phyloP scores from a whole-genome alignment of 805 yeast genomes.

The Blastobotrys attinorum region DNA sequence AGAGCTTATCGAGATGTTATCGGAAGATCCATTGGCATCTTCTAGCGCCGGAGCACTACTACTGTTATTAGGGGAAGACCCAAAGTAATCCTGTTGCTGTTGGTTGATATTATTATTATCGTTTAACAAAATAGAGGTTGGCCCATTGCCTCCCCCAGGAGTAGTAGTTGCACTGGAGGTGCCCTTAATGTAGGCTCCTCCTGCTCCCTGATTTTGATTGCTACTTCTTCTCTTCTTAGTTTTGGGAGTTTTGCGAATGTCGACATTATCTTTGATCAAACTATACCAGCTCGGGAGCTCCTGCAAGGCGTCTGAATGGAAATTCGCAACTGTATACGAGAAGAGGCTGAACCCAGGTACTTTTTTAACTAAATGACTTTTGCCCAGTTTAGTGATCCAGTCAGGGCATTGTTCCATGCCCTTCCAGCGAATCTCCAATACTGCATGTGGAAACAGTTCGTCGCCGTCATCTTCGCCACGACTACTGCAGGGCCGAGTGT shows the following conservation, averaged over 20 bases:
- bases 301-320: slow-evolving; percentile 26
- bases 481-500: too few relatives aligned
- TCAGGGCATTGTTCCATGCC: slow-evolving; percentile 29
- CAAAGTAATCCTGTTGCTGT: neutral
- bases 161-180: neutral
- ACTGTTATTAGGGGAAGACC: too few relatives aligned
- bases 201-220: neutral
- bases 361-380: slow-evolving; percentile 42
- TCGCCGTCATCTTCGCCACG: neutral
- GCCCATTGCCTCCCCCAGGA: neutral
- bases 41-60: slow-evolving; percentile 1
- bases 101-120: too few relatives aligned
- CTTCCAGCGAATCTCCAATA: slow-evolving; percentile 42
- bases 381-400: slow-evolving; percentile 33
- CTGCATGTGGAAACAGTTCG: slow-evolving; percentile 39
- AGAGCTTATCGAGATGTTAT: slow-evolving; percentile 1
- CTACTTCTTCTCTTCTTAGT: slow-evolving; percentile 3
- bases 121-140: slow-evolving; percentile 2
- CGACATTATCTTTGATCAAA: slow-evolving; percentile 27
- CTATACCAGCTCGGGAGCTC: slow-evolving; percentile 35
- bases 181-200: too few relatives aligned
- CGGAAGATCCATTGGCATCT: neutral
- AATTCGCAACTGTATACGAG: slow-evolving; percentile 29
- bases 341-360: slow-evolving; percentile 36
- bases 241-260: slow-evolving; percentile 41